A percentile compares a stretch with the other conserved stretches of the same genome.
These are phyloP conservation scores for Diaporthe citrichinensis DNA, from an alignment of 2,329 filamentous ascomycete genomes.

Conservation along the genomic window DNA sequence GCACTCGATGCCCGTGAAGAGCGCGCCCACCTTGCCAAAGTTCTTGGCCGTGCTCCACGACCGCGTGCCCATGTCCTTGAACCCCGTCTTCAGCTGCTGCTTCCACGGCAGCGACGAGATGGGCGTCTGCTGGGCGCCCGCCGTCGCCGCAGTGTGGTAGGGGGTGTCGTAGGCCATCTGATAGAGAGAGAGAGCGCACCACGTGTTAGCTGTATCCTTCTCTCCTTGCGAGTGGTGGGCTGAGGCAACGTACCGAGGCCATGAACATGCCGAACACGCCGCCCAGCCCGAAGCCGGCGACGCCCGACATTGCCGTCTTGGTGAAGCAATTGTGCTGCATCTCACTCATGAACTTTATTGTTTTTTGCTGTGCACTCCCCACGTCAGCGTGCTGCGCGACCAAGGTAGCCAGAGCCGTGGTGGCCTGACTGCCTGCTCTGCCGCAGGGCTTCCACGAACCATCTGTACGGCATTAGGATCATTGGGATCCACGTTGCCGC, in stretches of 20 bases:
- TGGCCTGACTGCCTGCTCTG: not conserved
- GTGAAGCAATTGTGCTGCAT: constrained; percentile 93
- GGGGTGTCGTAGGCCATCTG: constrained; percentile 99
- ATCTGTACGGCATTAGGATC: constrained; percentile 65
- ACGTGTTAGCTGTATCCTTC: constrained; percentile 12
- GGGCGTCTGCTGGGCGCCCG: constrained; percentile 50
- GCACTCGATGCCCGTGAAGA: constrained; percentile 95
- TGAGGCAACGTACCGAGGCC: constrained; percentile 79
- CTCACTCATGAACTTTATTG: constrained; percentile 57
- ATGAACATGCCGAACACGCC: constrained; percentile 98
- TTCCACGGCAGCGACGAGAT: constrained; percentile 80
- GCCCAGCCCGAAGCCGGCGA: constrained; percentile 94
- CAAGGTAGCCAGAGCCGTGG: not conserved
- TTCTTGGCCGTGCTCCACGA: constrained; percentile 91
- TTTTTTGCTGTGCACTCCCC: constrained; percentile 20
- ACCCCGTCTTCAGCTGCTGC: constrained; percentile 86
- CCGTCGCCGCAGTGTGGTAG: constrained; percentile 68
- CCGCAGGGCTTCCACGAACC: constrained; percentile 43
- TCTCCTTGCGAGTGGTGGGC: not conserved
- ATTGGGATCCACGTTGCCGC: constrained; percentile 54
- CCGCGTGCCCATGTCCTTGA: constrained; percentile 93
- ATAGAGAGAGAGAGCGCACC: not conserved
- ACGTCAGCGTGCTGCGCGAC: constrained; percentile 18
- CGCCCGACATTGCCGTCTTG: constrained; percentile 90
- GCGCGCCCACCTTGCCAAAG: constrained; percentile 92